Base-by-base conservation (phyloP, 2,329 filamentous ascomycete species). In the Podosphaera xanthii region DNA sequence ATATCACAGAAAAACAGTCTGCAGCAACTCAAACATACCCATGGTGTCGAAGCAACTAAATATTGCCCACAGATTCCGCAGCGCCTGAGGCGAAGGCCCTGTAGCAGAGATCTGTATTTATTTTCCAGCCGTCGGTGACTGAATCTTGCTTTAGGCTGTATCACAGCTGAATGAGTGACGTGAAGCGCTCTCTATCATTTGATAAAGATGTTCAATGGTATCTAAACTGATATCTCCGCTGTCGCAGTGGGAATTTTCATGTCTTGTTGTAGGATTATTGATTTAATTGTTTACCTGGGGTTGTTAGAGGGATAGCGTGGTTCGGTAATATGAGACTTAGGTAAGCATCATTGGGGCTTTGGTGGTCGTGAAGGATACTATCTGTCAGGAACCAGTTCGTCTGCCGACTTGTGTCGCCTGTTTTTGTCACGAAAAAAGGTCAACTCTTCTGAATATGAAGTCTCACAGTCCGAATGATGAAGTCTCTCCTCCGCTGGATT, bases 61-160 rank as follows among this genome's bases (percentile, higher is more conserved):
- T 40, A 40, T 40, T 58, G n/a, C 57, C 60, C 59, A 60, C 48
- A 59, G 58, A 35, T 58, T 48, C 22, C 22, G 22, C 22, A 22
- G 22, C 22, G 22, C 22, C 22, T 22, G 22, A 22, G 22, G 49
- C 35, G 52, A 34, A 35, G 52, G 57, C 61, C 58, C 55, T 60
- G 52, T 54, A 58, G 62, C 36, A 40, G 64, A 42, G 53, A 55
- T 62, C 60, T 59, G 64, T 64, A 62, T 63, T 66, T 65, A 65
- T 64, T 59, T 61, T 63, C 60, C 61, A 60, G 60, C 59, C 59
- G 60, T 50, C 54, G 54, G 56, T 53, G 36, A 57, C 38, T 48
- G 34, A 42, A 52, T 54, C 33, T 59, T 59, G 56, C 48, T 52
- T 61, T 52, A 31, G 14, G 58, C 49, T 56, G 46, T 35, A 34